Percentiles rank a stretch among this genome's conserved stretches.
phyloP scores from a whole-genome alignment of 78 protist genomes.

The Anaeramoeba ignava region DNA sequence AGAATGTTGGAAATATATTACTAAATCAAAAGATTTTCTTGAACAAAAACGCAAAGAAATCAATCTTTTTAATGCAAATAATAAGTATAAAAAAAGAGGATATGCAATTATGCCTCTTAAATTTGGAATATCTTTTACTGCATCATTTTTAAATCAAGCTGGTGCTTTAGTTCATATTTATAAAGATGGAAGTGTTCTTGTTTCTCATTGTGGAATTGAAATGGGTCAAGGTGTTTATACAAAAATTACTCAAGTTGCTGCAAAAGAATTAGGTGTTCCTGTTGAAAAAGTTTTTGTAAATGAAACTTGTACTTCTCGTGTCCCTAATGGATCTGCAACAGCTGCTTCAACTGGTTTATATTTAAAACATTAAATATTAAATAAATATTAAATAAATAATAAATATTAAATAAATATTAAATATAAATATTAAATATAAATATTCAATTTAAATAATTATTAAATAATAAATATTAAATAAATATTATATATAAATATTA shows the following conservation, averaged over 20 bases:
- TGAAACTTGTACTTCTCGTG: conserved; percentile 65
- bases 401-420: too few species aligned
- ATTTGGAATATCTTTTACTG: background rate
- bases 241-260: background rate
- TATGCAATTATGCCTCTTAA: background rate
- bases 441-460: too few species aligned
- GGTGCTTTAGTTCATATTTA: background rate
- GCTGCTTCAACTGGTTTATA: conserved; percentile 45
- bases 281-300: conserved; percentile 32
- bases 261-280: background rate
- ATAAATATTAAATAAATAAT: too few species aligned
- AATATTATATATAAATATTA: too few species aligned
- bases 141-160: background rate
- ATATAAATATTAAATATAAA: too few species aligned
- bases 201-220: background rate
- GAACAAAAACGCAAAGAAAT: background rate
- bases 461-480: too few species aligned
- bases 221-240: background rate
- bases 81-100: background rate
- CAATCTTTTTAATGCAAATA: background rate
- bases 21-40: background rate
- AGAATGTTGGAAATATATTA: background rate
- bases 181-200: background rate
- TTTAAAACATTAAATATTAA: too few species aligned
- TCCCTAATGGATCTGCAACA: conserved; percentile 27